Evolutionary conservation across 2,329 filamentous ascomycete genomes (phyloP), one percentile per base, ranked within the genome.

Genomic region (Cercospora sp.): DNA sequence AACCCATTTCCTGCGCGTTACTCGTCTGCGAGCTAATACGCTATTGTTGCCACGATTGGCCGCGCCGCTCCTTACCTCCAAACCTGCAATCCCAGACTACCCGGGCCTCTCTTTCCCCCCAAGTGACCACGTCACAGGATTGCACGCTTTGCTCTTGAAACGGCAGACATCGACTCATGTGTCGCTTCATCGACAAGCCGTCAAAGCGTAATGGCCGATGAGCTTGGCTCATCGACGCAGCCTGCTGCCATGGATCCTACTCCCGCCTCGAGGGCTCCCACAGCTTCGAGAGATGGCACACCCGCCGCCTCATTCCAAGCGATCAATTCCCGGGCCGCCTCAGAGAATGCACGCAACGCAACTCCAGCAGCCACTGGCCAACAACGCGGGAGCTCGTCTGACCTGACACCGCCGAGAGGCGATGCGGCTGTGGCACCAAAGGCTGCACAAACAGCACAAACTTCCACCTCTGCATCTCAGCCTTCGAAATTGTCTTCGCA

Each of bases 361-460:
- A 70, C 66, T 64, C 63, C 69, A 28, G 64, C 66, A 42, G 67
- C 63, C 67, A 65, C 63, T 48, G 51, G 62, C 42, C 67, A 69
- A 39, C 68, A 66, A 39, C 65, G 67, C 64, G 63, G 60, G 58
- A 65, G 39, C 61, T 65, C 68, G 58, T 72, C 70, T 66, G 69
- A 70, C 65, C 69, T 72, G 66, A 72, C 67, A 67, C 67, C 70
- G 63, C 72, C 70, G 66, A 64, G 63, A 64, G 58, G 67, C 42
- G 60, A 66, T 65, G 67, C 71, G 63, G 69, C 65, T 28, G 71
- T 72, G 63, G 61, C 72, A 72, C 73, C 67, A 45, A 51, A 64
- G 67, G 63, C 69, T 69, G 67, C 73, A 69, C 73, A 72, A 71
- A 68, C 74, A 70, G 69, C 71, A 67, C 73, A 72, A 73, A 69